Evolutionary conservation across 345 rosid genomes (phyloP), one percentile per base, ranked within the genome.

Genomic region (Microthlaspi erraticum): DNA sequence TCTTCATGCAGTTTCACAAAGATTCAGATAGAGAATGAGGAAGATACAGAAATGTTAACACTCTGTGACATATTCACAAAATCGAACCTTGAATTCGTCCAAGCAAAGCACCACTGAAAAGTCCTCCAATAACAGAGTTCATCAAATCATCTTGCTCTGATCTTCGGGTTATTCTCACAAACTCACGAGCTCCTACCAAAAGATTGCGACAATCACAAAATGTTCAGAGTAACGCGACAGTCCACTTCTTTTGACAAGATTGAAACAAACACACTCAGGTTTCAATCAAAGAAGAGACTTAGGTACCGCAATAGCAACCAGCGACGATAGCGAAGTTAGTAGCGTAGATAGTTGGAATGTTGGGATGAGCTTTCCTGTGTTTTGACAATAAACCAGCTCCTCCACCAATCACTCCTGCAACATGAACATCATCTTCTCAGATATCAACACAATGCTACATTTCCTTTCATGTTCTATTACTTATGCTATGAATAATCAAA

Each of bases 21-120:
- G 53, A 36, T 32, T 69, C 29, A 48, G 10, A 60, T 38, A 60
- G 39, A 48, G 29, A 60, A 39, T 2, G 46, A 36, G 58, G 46
- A 45, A 7, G 55, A 48, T 5, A 41, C 3, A 42, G 31, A 64
- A 19, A 68, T 31, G n/a, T n/a, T n/a, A n/a, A 75, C 36, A 55
- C 70, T 63, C n/a, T n/a, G 8, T 8, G 13, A 64, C 13, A n/a
- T 18, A 41, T 12, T 8, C 9, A 64, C 3, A 49, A 57, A 38
- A 46, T 17, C 59, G 32, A 51, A 92, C 97, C 96, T 81, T 88
- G 97, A 76, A 90, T 88, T 48, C 92, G 80, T 53, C 98, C 98
- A 49, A 90, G 88, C 64, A 93, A 60, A 73, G 96, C 92, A 70
- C 98, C 97, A 52, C 83, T 78, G 20, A 88, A 85, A 66, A 90